Evolutionary conservation across 129 eudicot genomes (phyloP), one percentile per base, ranked within the genome.

Genomic region (Helianthus annuus): DNA sequence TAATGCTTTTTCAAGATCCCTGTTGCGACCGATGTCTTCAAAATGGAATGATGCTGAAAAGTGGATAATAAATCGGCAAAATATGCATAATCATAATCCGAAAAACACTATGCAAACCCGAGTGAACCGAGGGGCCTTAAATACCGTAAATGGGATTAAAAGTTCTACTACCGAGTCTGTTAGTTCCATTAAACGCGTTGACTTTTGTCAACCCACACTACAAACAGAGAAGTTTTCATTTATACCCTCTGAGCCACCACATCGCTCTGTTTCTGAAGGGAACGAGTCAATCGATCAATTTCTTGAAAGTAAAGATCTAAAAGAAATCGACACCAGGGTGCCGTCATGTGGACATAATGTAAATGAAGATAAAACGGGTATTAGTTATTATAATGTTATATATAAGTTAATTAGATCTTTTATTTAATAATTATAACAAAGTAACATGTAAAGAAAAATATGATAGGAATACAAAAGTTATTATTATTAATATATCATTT

Each of bases 21-120:
- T 85, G 55, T 84, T 89, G 16, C 79, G 91, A 73, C 97, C 92
- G 3, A 85, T 86, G 84, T 79, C 98, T 54, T 94, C 98, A 0
- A 94, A 94, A 83, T 94, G 98, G 98, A 89, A 94, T 64, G 97
- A 94, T 79, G 98, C 98, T 34, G 97, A 94, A 76, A 94, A 94
- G 71, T 94, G 98, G 98, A 90, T 94, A 71, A 79, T 87, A 68
- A 90, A 85, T 74, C 77, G 82, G 85, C 91, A 83, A 72, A 89
- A 59, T 46, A 69, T 82, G 76, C 96, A 76, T 52, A 86, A 72
- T 60, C 72, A 73, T 70, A 74, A 83, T 9, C 80, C 74, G 54
- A 89, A 81, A 58, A 72, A 67, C 51, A 68, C 51, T 45, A 14
- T 68, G 48, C 89, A 81, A 44, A 82, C 74, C 56, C 87, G 83